These are phyloP conservation scores for Oryza longistaminata DNA, from an alignment of 176 grass and related monocot species.

Conservation along the genomic window DNA sequence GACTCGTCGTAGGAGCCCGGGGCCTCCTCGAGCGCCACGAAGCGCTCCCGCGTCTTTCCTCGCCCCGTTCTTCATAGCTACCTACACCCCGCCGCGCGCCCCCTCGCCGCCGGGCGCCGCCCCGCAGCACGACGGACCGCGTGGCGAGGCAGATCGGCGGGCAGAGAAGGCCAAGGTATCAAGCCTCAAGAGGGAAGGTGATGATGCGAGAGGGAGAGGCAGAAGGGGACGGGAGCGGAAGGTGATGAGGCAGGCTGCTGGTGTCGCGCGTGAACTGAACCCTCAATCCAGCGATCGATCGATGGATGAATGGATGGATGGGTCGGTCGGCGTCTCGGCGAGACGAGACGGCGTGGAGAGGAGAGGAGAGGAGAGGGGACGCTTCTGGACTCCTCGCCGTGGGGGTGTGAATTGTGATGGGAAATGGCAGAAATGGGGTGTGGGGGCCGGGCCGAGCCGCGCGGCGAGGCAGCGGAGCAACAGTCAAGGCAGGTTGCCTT, in stretches of 20 bases:
- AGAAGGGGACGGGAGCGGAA: too few species aligned
- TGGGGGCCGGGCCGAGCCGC: constrained; percentile 1
- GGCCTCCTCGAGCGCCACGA: constrained; percentile 71
- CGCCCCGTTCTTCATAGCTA: constrained; percentile 47
- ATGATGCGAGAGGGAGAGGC: too few species aligned
- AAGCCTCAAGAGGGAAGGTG: neutral
- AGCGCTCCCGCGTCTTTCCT: constrained; percentile 68
- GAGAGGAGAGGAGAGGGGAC: neutral
- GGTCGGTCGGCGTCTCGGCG: neutral
- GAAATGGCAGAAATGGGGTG: neutral
- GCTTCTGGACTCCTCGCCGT: constrained; percentile 27
- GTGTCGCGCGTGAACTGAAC: neutral
- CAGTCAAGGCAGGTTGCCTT: constrained; percentile 4
- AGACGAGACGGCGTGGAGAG: neutral
- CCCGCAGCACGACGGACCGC: neutral
- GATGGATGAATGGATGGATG: neutral
- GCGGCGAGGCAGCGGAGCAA: constrained; percentile 30
- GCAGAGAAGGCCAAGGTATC: neutral
- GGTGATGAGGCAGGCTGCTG: neutral
- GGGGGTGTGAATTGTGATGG: neutral
- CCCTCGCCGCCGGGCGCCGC: neutral
- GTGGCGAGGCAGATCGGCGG: neutral
- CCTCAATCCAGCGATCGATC: neutral
- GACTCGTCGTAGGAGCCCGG: constrained; percentile 66
- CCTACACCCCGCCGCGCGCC: too few species aligned